Conservation (phyloP, 148 eudicot genomes). For the Spergularia bocconei region DNA sequence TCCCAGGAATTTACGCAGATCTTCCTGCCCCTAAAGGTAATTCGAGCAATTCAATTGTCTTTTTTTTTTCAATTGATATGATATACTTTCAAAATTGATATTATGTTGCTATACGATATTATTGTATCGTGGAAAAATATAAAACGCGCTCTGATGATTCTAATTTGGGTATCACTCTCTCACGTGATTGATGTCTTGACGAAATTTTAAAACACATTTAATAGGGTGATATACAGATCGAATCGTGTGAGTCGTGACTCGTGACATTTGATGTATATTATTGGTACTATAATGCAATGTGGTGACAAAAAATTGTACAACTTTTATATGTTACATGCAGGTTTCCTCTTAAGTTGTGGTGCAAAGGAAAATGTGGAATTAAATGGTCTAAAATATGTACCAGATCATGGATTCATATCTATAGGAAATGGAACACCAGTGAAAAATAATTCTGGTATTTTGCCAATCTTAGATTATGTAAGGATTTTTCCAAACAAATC, state of each 20-base stretch:
- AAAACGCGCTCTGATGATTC: too few species aligned
- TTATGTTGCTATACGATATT: too few species aligned
- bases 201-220: too few species aligned
- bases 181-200: too few species aligned
- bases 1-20: slow-evolving; percentile 20
- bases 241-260: too few species aligned
- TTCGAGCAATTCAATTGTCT: background rate
- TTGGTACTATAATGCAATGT: background rate
- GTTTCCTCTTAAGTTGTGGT: slow-evolving; percentile 66
- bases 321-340: slow-evolving; percentile 27
- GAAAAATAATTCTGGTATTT: slow-evolving; percentile 24
- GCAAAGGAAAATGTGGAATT: slow-evolving; percentile 24
- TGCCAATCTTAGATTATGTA: slow-evolving; percentile 50
- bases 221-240: too few species aligned
- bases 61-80: too few species aligned
- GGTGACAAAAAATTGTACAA: background rate
- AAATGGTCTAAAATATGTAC: slow-evolving; percentile 40
- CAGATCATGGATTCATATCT: slow-evolving; percentile 45
- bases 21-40: slow-evolving; percentile 28
- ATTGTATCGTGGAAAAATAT: too few species aligned
- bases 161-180: too few species aligned
- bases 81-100: too few species aligned
- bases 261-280: background rate
- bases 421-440: slow-evolving; percentile 50
- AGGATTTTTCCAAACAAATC: slow-evolving; percentile 55